Evolutionary conservation across 2,329 filamentous ascomycete genomes (phyloP).

Genomic region (Alternaria arbusti): DNA sequence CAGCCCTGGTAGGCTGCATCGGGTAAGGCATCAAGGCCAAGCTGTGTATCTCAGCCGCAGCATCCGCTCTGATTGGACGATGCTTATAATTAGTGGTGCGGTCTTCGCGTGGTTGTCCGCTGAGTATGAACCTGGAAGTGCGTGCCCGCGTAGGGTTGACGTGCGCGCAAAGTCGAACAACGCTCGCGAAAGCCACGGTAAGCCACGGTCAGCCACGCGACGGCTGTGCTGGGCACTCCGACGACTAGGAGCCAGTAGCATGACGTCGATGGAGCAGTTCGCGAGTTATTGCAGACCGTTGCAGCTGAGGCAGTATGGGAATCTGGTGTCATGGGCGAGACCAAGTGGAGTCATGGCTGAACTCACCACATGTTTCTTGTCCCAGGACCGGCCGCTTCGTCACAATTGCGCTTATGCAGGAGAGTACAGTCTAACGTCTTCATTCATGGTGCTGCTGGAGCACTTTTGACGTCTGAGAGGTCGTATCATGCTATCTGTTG

Average conservation of each 20-base stretch:
- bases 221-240: constrained; percentile 42
- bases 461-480: constrained; percentile 39
- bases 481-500: constrained; percentile 32
- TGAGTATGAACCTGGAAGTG: constrained; percentile 35
- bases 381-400: constrained; percentile 28
- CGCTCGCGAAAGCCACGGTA: constrained; percentile 35
- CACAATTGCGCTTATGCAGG: constrained; percentile 44
- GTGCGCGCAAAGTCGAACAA: constrained; percentile 22
- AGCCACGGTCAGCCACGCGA: constrained; percentile 50
- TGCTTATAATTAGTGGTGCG: constrained; percentile 41
- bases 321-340: constrained; percentile 42
- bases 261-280: constrained; percentile 35
- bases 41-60: constrained; percentile 26
- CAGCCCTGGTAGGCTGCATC: constrained; percentile 22
- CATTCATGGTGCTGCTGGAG: constrained; percentile 36
- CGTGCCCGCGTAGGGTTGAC: constrained; percentile 30
- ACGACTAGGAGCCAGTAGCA: constrained; percentile 38
- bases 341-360: constrained; percentile 45
- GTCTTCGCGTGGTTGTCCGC: constrained; percentile 39
- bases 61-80: constrained; percentile 33
- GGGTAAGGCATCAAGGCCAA: constrained; percentile 33
- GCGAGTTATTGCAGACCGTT: constrained; percentile 24
- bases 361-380: constrained; percentile 10
- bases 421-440: constrained; percentile 39
- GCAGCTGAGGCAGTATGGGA: constrained; percentile 42